These are phyloP conservation scores for Chaetomium globosum DNA, from an alignment of 2,329 filamentous ascomycete species.

Conservation along the genomic window DNA sequence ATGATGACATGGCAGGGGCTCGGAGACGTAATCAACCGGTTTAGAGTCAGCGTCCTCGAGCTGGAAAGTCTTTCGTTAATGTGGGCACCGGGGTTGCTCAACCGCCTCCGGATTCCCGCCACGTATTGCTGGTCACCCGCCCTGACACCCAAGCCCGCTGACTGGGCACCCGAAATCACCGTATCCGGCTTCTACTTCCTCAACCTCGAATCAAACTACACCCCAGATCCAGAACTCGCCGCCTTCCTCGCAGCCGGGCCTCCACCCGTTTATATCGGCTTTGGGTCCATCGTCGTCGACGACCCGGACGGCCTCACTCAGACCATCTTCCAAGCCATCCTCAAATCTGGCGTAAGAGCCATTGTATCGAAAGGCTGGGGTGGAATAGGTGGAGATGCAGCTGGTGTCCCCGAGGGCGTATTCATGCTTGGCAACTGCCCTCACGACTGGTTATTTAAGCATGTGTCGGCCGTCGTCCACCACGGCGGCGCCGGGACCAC, in stretches of 20 bases:
- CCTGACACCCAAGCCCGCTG: slow-evolving; percentile 60
- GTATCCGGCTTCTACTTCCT: slow-evolving; percentile 79
- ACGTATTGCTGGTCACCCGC: slow-evolving; percentile 92
- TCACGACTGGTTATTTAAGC: slow-evolving; percentile 86
- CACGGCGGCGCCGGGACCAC: slow-evolving; percentile 89
- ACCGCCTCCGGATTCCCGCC: slow-evolving; percentile 74
- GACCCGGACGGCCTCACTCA: slow-evolving; percentile 71
- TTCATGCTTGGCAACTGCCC: slow-evolving; percentile 85
- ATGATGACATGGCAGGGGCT: slow-evolving; percentile 93
- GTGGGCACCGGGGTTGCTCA: slow-evolving; percentile 79
- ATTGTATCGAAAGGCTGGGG: slow-evolving; percentile 89
- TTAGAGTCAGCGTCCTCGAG: slow-evolving; percentile 72
- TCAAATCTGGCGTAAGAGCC: slow-evolving; percentile 69
- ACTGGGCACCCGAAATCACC: slow-evolving; percentile 72
- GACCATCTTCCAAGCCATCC: slow-evolving; percentile 72
- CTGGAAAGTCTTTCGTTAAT: slow-evolving; percentile 77
- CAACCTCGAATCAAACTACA: slow-evolving; percentile 66
- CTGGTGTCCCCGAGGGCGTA: slow-evolving; percentile 72
- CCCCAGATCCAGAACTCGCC: slow-evolving; percentile 65
- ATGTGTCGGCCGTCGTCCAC: slow-evolving; percentile 79
- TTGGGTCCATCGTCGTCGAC: slow-evolving; percentile 80
- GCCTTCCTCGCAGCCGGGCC: slow-evolving; percentile 69
- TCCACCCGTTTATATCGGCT: slow-evolving; percentile 79
- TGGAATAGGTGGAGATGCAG: slow-evolving; percentile 71
- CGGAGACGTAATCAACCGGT: slow-evolving; percentile 88